A percentile compares a stretch with the other conserved stretches of the same genome.
Conservation (phyloP, 441 rosid genomes). For the Erodium chrysanthum region DNA sequence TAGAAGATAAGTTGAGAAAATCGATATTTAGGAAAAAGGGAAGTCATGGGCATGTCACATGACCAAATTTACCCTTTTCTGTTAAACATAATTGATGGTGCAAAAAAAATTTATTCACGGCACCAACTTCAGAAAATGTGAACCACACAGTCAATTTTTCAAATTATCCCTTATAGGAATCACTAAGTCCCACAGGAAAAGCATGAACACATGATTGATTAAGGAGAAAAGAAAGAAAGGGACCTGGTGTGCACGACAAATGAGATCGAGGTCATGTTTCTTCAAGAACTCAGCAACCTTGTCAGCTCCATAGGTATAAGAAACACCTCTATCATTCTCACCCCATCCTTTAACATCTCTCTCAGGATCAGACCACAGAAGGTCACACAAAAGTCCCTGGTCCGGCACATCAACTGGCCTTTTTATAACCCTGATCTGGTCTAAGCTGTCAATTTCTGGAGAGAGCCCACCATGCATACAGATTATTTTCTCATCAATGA, state of each 20-base stretch:
- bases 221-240: not conserved
- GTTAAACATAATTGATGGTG: too few relatives aligned
- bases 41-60: too few relatives aligned
- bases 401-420: constrained; percentile 37
- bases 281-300: constrained; percentile 30
- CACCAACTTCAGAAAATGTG: too few relatives aligned
- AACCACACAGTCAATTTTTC: too few relatives aligned
- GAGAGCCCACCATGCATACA: constrained; percentile 43
- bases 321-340: constrained; percentile 36
- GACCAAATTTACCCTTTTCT: too few relatives aligned
- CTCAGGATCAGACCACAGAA: constrained; percentile 38
- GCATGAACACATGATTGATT: too few relatives aligned
- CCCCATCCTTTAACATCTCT: constrained; percentile 32
- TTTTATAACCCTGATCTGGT: constrained; percentile 28
- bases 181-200: too few relatives aligned
- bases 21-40: too few relatives aligned
- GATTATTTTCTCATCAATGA: constrained; percentile 29
- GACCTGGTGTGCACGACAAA: constrained; percentile 37
- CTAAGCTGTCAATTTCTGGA: constrained; percentile 29
- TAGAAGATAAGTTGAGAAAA: too few relatives aligned
- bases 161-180: too few relatives aligned
- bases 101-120: too few relatives aligned
- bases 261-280: constrained; percentile 32
- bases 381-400: constrained; percentile 35
- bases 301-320: constrained; percentile 33